Base-by-base conservation (phyloP, 306 rosid genomes). In the Sindora glabra region DNA sequence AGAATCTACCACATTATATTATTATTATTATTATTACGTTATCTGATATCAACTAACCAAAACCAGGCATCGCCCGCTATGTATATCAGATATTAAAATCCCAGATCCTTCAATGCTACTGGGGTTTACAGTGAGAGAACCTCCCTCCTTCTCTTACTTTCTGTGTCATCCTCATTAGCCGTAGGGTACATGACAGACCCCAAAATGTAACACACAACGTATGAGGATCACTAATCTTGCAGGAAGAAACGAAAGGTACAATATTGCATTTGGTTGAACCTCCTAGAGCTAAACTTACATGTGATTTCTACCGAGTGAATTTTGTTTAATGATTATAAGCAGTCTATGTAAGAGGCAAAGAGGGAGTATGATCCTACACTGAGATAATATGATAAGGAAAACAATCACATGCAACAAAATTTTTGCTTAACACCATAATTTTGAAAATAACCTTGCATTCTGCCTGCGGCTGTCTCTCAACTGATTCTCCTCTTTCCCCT, bases 391-490 rank as follows among this genome's bases (percentile, higher is more conserved):
- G 55, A 41, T 6, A 39, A 36, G 42, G 37, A 24, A 54, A 42
- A 45, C 39, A 24, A 13, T 19, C 71, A 33, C 62, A 59, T 49
- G 45, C 64, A 62, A 57, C 25, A 44, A 17, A 65, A 63, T 34
- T 15, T 54, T 18, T 19, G 34, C 5, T 45, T 59, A 65, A 64
- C 59, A 73, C 41, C 40, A 64, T 64, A 48, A 63, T 34, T 57
- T 64, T 23, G 59, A 60, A 29, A 54, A 62, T 51, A 62, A 94
- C 99, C 99, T 94, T 94, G 99, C 99, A 94, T 69, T 89, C 95
- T 30, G 79, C 68, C 71, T 55, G 81, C 56, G 83, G 72, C 0
- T 85, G 45, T 64, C 61, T 78, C 64, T 82, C 95, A 49, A 75
- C 22, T 22, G 69, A 39, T 47, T 94, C 97, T 15, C 83, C 85